Conservation (phyloP, 495 filamentous ascomycete genomes). For the Chaetomium tenue region DNA sequence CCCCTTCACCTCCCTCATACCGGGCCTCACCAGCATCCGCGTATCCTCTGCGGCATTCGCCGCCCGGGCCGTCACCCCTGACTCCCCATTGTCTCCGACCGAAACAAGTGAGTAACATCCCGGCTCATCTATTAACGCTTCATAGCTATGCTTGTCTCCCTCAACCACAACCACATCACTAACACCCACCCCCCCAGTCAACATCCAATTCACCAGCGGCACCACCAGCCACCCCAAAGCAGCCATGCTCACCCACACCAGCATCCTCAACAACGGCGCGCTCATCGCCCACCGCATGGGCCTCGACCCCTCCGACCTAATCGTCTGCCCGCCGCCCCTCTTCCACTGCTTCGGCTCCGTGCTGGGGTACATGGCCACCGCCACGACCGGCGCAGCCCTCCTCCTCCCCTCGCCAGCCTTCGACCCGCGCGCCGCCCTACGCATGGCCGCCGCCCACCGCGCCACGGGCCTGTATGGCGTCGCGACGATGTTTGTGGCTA, state of each 20-base stretch:
- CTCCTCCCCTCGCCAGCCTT: conserved; percentile 88
- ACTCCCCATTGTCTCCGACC: conserved; percentile 54
- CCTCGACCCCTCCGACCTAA: conserved; percentile 58
- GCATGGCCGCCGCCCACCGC: conserved; percentile 67
- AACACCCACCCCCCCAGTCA: conserved; percentile 43
- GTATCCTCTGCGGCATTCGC: conserved; percentile 27
- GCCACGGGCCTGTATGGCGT: conserved; percentile 91
- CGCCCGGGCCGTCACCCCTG: conserved; percentile 43
- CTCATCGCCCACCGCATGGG: conserved; percentile 70
- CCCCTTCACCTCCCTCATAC: conserved; percentile 55
- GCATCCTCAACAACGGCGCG: conserved; percentile 78
- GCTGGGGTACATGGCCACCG: conserved; percentile 91
- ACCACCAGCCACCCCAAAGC: conserved; percentile 91
- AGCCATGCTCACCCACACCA: conserved; percentile 78
- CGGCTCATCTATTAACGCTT: too few relatives aligned
- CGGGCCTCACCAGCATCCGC: conserved; percentile 22
- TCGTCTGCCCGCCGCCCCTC: conserved; percentile 69
- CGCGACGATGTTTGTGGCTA: conserved; percentile 93
- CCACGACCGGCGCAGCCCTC: conserved; percentile 79
- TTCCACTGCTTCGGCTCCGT: conserved; percentile 88
- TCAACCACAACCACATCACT: too few relatives aligned
- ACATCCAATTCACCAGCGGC: conserved; percentile 96
- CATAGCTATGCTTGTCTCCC: too few relatives aligned
- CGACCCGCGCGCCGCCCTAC: conserved; percentile 69
- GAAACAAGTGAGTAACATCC: conserved; percentile 52